Conservation (phyloP, 257 asterid genomes). For the Solanum ossicruentum region DNA sequence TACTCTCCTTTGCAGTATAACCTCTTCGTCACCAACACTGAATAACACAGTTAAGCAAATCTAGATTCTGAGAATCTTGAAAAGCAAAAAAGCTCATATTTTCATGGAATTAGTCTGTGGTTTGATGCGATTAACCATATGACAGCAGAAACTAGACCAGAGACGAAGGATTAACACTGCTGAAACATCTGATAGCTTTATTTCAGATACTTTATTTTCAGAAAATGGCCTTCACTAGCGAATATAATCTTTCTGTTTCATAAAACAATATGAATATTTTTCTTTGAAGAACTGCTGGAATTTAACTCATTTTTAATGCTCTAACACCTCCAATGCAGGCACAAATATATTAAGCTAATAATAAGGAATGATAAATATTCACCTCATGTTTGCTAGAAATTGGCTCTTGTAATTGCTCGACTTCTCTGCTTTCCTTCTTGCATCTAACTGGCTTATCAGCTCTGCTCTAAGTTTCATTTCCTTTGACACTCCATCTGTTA, state of each 20-base stretch:
- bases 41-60: not conserved
- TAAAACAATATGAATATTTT: not conserved
- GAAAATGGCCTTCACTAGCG: not conserved
- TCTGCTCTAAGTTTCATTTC: constrained; percentile 89
- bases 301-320: not conserved
- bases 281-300: not conserved
- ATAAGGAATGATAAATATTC: not conserved
- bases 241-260: not conserved
- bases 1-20: not conserved
- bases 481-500: constrained; percentile 86
- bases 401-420: constrained; percentile 89
- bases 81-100: not conserved
- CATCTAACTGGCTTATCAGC: constrained; percentile 70
- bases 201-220: not conserved
- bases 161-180: not conserved
- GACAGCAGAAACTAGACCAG: not conserved
- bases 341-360: not conserved
- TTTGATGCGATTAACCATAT: not conserved
- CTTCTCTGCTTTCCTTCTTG: constrained; percentile 91
- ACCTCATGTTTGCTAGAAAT: constrained; percentile 97
- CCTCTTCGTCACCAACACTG: not conserved
- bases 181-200: not conserved
- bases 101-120: not conserved
- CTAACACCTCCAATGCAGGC: not conserved
- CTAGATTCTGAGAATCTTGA: not conserved